A percentile compares a stretch with the other conserved stretches of the same genome.
These are phyloP conservation scores for Kandelia obovata DNA, from an alignment of 345 rosid species.

Conservation along the genomic window DNA sequence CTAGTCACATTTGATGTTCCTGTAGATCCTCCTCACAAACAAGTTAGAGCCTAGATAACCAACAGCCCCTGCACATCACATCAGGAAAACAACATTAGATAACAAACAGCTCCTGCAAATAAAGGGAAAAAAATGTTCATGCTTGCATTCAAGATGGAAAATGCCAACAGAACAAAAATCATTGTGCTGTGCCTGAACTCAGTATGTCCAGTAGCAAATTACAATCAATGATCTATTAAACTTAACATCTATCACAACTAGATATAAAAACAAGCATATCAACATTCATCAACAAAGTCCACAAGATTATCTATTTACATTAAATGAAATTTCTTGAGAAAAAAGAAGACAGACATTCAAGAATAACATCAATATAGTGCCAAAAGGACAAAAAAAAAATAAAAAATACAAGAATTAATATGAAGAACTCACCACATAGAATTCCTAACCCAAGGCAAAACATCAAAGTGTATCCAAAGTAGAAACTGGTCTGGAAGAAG, in stretches of 20 bases:
- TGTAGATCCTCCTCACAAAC: slow-evolving; percentile 94
- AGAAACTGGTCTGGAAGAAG: slow-evolving; percentile 96
- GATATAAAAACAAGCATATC: no score
- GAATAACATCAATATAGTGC: neutral
- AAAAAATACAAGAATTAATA: neutral
- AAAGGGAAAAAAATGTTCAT: no score
- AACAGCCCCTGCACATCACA: slow-evolving; percentile 69
- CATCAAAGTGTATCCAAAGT: slow-evolving; percentile 95
- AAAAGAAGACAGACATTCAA: neutral
- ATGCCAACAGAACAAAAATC: no score
- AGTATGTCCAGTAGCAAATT: no score
- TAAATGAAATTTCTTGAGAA: no score
- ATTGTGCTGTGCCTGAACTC: no score
- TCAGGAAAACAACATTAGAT: neutral
- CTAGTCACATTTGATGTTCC: slow-evolving; percentile 95
- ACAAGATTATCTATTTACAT: no score
- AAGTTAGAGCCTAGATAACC: slow-evolving; percentile 89
- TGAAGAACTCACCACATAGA: slow-evolving; percentile 68
- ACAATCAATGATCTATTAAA: no score
- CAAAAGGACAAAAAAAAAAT: neutral
- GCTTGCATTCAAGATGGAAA: no score
- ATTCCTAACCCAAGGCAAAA: slow-evolving; percentile 92
- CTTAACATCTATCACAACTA: no score
- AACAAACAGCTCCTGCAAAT: neutral
- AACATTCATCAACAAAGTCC: no score